Conservation (phyloP, 2,329 filamentous ascomycete species). For the Scedosporium minutisporum region DNA sequence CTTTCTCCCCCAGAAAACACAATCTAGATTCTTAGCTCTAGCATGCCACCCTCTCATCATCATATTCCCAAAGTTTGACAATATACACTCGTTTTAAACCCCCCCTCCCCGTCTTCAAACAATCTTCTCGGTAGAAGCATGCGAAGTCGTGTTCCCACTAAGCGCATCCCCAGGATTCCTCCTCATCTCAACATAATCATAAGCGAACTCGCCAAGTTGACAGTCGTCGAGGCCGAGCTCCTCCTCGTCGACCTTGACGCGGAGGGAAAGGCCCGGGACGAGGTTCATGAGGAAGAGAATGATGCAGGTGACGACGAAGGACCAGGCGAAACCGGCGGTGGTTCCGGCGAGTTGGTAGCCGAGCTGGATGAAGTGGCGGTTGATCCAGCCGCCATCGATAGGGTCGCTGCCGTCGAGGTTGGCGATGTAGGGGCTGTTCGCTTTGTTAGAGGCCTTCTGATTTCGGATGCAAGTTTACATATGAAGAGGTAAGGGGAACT, state of each 20-base stretch:
- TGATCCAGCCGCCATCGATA: constrained; percentile 58
- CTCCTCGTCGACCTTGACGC: constrained; percentile 57
- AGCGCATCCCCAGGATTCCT: constrained; percentile 47
- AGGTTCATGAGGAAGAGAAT: constrained; percentile 64
- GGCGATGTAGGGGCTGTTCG: constrained; percentile 55
- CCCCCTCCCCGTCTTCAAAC: constrained; percentile 1
- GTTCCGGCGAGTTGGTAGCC: constrained; percentile 63
- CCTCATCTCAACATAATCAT: constrained; percentile 68
- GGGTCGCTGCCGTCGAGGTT: constrained; percentile 57
- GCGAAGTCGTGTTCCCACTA: neutral
- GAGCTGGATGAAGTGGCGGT: constrained; percentile 60
- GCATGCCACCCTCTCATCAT: neutral
- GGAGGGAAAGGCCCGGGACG: constrained; percentile 59
- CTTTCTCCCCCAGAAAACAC: neutral
- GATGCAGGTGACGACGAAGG: constrained; percentile 57
- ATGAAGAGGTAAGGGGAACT: constrained; percentile 17
- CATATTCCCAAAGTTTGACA: neutral
- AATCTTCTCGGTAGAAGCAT: constrained; percentile 9
- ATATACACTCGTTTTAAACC: neutral
- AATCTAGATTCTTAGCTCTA: too few relatives aligned
- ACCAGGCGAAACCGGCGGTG: constrained; percentile 53
- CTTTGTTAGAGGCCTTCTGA: constrained; percentile 9
- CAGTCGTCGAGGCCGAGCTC: constrained; percentile 62
- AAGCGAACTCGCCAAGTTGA: constrained; percentile 74
- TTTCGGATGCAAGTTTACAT: too few relatives aligned